Conservation (phyloP, 1,284 basidiomycete genomes). For the Anthracocystis panici-leucophaei region DNA sequence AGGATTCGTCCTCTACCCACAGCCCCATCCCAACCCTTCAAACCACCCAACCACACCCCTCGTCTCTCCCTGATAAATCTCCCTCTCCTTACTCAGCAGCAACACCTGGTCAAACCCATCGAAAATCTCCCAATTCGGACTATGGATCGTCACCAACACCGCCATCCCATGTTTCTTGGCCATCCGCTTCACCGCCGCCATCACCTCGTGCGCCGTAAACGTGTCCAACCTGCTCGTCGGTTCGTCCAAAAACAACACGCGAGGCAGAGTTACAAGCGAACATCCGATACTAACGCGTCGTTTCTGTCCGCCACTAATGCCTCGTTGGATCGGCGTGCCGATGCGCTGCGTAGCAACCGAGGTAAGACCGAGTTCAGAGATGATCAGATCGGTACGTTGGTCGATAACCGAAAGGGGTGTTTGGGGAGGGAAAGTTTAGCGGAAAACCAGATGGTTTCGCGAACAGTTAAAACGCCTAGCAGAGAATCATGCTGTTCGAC, state of each 20-base stretch:
- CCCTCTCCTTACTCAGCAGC: constrained; percentile 63
- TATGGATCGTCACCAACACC: constrained; percentile 70
- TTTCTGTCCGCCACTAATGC: constrained; percentile 71
- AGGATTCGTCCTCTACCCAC: constrained; percentile 61
- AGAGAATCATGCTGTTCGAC: constrained; percentile 71
- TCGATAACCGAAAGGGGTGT: constrained; percentile 11
- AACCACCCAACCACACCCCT: constrained; percentile 54
- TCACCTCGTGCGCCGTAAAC: constrained; percentile 65
- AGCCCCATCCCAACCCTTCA: constrained; percentile 40
- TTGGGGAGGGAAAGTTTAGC: constrained; percentile 59
- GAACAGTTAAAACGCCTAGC: constrained; percentile 70
- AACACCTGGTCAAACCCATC: constrained; percentile 62
- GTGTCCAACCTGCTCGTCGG: constrained; percentile 68
- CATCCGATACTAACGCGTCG: constrained; percentile 69
- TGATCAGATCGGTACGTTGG: constrained; percentile 43
- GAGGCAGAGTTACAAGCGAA: constrained; percentile 68
- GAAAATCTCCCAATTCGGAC: constrained; percentile 68
- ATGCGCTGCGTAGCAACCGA: constrained; percentile 65
- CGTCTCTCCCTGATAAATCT: constrained; percentile 57
- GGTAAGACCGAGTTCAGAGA: constrained; percentile 65
- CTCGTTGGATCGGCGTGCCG: constrained; percentile 71
- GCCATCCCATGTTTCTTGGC: constrained; percentile 60
- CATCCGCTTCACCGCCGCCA: constrained; percentile 59
- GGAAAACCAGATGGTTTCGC: constrained; percentile 69
- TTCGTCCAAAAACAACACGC: constrained; percentile 71